Evolutionary conservation across 805 yeast genomes (phyloP), one percentile per base, ranked within the genome.

Genomic region (Kodamaea kakaduensis): DNA sequence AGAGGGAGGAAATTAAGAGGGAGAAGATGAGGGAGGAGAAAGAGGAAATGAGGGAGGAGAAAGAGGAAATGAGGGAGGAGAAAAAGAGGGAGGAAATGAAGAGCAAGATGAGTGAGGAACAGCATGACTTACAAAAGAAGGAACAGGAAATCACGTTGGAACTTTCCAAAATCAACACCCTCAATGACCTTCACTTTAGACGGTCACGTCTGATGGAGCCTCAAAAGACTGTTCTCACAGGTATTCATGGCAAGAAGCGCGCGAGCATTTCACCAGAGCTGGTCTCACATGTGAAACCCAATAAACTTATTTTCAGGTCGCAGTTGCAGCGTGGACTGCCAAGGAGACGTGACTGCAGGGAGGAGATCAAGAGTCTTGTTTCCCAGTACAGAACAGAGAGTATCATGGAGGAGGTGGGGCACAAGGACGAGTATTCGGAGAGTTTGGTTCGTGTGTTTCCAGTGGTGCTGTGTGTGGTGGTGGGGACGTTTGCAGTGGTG

Each of bases 291-390:
- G 28, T 15, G 19, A 16, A 17, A 17, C 37, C 37, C 3, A 13
- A 23, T 9, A 34, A 16, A 13, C 28, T 35, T 31, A 39, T 35
- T 34, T 39, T 35, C 32, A 35, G 32, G 35, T 39, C 43, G 16
- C 39, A 39, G 37, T 22, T 35, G 18, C 24, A 35, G 15, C 21
- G 28, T 17, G n/a, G 15, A 13, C 31, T 27, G 31, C 15, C 16
- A 10, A 17, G 9, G 27, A 15, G 35, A 15, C 6, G 35, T 13
- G 29, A 25, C 12, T 13, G n/a, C n/a, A 13, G 14, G 19, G 14
- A 21, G 4, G 26, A 20, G 15, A 13, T 28, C 25, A 34, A 27
- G 25, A 25, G 21, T 12, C 31, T 21, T 9, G 16, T 22, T 18
- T 21, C 24, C 4, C 26, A 27, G 32, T 26, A 34, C 32, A 26